Conservation (phyloP, 1,139 yeast species). For the Pichia inconspicua region DNA sequence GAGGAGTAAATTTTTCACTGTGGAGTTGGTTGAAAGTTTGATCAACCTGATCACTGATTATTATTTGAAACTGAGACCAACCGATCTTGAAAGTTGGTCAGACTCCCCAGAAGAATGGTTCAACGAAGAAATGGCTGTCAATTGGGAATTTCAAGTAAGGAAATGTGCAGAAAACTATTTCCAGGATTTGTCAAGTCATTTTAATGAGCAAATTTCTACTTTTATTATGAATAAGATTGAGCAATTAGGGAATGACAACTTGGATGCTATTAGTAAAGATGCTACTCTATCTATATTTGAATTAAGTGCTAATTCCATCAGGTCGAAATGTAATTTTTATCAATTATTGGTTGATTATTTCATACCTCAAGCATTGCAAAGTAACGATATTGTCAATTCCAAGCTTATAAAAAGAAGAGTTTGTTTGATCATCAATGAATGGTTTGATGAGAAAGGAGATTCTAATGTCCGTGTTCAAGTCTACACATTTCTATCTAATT, state of each 20-base stretch:
- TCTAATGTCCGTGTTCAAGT: constrained; percentile 50
- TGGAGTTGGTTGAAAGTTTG: constrained; percentile 45
- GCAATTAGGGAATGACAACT: constrained; percentile 34
- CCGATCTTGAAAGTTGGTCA: constrained; percentile 75
- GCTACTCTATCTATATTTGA: constrained; percentile 78
- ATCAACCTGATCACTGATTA: constrained; percentile 61
- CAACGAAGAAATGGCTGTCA: constrained; percentile 65
- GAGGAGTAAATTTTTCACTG: constrained; percentile 49
- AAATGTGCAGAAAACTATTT: constrained; percentile 86
- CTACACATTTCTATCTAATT: constrained; percentile 45
- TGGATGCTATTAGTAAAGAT: constrained; percentile 61
- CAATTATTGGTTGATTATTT: constrained; percentile 37
- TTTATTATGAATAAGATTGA: constrained; percentile 61
- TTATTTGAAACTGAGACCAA: constrained; percentile 65
- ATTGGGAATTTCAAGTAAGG: constrained; percentile 79
- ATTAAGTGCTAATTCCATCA: constrained; percentile 59
- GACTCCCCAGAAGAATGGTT: constrained; percentile 91
- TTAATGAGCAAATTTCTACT: constrained; percentile 53
- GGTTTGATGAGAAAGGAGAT: constrained; percentile 66
- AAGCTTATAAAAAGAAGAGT: constrained; percentile 71
- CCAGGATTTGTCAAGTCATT: constrained; percentile 62
- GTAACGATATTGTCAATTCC: constrained; percentile 35
- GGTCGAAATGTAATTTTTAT: constrained; percentile 45
- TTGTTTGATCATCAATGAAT: constrained; percentile 68
- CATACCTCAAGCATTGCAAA: constrained; percentile 55